A percentile compares a stretch with the other conserved stretches of the same genome.
phyloP scores from a whole-genome alignment of 2,329 filamentous ascomycete genomes.

The Sporothrix humicola region DNA sequence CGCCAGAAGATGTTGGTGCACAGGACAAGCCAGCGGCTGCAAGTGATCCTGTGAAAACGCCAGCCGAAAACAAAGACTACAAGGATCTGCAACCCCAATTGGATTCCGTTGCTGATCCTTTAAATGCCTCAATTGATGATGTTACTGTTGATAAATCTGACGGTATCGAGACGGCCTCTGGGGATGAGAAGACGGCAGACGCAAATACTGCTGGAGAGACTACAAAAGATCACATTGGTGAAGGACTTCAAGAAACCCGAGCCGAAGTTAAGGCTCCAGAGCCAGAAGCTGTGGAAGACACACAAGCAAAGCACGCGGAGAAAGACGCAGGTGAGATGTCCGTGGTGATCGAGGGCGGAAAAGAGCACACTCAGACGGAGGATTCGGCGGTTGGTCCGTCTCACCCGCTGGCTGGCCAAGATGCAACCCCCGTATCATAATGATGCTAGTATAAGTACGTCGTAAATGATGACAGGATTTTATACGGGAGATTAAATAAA shows the following conservation, averaged over 20 bases:
- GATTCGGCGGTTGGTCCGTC: neutral
- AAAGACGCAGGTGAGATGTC: neutral
- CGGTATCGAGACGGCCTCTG: neutral
- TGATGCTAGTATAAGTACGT: neutral
- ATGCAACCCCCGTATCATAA: neutral
- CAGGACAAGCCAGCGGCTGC: neutral
- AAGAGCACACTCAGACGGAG: neutral
- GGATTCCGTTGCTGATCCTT: neutral
- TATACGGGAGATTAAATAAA: too few relatives aligned
- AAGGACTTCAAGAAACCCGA: neutral
- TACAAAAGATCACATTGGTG: neutral
- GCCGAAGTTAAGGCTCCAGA: neutral
- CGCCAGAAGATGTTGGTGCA: neutral
- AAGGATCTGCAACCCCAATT: neutral
- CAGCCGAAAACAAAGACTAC: neutral
- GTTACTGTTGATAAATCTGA: neutral
- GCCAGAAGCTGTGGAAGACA: neutral
- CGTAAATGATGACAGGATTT: too few relatives aligned
- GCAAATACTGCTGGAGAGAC: neutral
- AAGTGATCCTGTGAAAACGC: too few relatives aligned
- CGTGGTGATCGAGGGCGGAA: too few relatives aligned
- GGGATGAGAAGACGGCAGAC: neutral
- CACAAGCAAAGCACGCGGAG: neutral
- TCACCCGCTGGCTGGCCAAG: neutral
- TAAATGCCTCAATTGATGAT: neutral